Conservation (phyloP, 148 eudicot species). For the Hydrangea macrophylla region DNA sequence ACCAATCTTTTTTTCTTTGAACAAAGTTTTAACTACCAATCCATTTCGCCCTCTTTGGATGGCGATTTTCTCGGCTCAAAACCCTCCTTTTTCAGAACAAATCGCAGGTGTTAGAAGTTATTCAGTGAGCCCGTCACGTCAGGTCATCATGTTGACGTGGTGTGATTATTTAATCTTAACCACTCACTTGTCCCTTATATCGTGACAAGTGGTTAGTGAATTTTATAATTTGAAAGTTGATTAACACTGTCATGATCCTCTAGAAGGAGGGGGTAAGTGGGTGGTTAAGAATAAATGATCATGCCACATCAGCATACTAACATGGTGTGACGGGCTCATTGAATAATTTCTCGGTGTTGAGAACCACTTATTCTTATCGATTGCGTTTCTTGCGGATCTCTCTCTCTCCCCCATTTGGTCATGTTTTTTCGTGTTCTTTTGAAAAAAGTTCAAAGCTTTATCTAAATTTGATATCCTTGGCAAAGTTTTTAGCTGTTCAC, state of each 20-base stretch:
- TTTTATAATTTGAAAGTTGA: no score
- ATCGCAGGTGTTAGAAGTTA: not conserved
- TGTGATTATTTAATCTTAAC: no score
- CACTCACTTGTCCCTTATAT: no score
- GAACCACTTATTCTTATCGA: constrained; percentile 7
- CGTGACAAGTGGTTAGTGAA: no score
- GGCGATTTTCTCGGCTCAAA: constrained; percentile 16
- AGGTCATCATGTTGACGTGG: no score
- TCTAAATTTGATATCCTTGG: not conserved
- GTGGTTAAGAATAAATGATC: no score
- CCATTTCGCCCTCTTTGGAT: constrained; percentile 8
- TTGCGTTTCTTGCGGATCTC: not conserved
- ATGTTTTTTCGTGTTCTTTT: not conserved
- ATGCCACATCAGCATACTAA: no score
- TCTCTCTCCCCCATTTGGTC: not conserved
- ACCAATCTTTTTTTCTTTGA: not conserved
- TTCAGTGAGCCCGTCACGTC: no score
- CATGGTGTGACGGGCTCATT: no score
- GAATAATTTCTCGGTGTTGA: not conserved
- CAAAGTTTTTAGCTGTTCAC: not conserved
- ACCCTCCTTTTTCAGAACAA: constrained; percentile 12
- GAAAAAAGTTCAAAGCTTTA: not conserved
- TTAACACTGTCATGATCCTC: no score
- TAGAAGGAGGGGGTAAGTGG: no score
- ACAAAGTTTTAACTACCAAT: constrained; percentile 16